Evolutionary conservation across 2,329 filamentous ascomycete genomes (phyloP), one percentile per base, ranked within the genome.

Genomic region (Aspergillus ochraceus): DNA sequence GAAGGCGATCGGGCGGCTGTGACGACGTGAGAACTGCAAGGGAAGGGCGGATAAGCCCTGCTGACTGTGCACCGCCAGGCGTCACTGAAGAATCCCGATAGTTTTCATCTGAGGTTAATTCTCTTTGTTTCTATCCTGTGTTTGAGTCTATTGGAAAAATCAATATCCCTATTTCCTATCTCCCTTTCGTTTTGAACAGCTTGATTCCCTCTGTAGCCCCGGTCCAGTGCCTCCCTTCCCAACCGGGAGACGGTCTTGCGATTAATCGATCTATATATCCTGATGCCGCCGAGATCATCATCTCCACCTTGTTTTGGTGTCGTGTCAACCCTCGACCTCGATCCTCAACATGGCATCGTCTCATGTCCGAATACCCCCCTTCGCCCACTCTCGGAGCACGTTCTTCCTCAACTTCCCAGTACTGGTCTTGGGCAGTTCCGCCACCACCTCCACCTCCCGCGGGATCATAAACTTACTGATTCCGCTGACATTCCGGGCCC

Each of bases 371-470:
- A 77, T 73, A 14, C 71, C 76, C 46, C 60, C 60, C 50, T 86
- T 91, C 2, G 90, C 90, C 94, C 93, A 97, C 67, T 91, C 89
- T 61, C 95, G 81, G 57, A 99, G 76, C 6, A 96, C 86, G 70
- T 97, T 98, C 86, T 99, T 99, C 84, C 92, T 89, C 61, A 98
- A 84, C 83, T 99, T 99, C 3, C 95, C 95, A 0, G 95, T 99
- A 75, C 90, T 95, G 29, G 95, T 99, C 84, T 99, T 99, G 10
- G 95, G 95, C 65, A 99, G 80, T 75, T 97, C 93, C 6, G 80
- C 66, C n/a, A 99, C 86, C 49, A 98, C 81, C 75, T 96, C 91
- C 0, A 89, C 84, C 74, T 89, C 87, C 54, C 82, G 80, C 12
- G 86, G 87, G 49, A 89, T 88, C 95, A 98, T 98, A 73, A 97